Percentiles rank a stretch among this genome's conserved stretches.
phyloP scores from a whole-genome alignment of 139 green algal species.

The Closterium sp. region DNA sequence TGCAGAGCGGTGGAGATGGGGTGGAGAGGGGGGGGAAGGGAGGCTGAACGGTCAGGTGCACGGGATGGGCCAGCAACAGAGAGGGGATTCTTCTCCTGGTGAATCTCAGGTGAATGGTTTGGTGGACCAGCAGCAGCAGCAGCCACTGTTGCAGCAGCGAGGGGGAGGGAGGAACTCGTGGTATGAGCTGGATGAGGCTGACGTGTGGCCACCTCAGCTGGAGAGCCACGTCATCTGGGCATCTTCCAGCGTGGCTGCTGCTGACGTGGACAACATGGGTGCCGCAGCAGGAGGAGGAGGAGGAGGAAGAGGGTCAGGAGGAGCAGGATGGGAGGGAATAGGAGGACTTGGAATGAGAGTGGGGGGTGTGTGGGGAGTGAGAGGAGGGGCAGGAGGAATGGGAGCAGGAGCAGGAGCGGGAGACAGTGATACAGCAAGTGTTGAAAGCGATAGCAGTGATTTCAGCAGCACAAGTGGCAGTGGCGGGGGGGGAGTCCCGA shows the following conservation, averaged over 20 bases:
- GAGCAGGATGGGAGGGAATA: background rate
- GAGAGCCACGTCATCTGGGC: constrained; percentile 13
- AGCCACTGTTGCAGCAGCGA: background rate
- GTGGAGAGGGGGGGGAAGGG: background rate
- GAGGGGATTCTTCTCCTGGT: background rate
- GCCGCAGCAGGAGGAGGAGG: background rate
- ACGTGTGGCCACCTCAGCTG: background rate
- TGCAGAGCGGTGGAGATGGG: background rate
- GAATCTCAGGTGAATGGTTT: background rate
- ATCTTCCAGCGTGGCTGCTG: background rate
- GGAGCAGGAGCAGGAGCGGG: background rate
- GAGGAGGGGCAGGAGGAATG: background rate
- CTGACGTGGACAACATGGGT: too few species aligned
- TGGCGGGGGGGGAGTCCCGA: background rate
- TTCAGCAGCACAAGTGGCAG: background rate
- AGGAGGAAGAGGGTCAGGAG: background rate
- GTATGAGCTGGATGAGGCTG: background rate
- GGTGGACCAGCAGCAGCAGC: background rate
- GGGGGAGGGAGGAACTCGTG: background rate
- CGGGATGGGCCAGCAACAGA: background rate
- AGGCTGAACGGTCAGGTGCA: background rate
- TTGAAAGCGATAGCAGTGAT: background rate
- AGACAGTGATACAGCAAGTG: background rate
- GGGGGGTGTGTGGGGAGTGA: too few species aligned
- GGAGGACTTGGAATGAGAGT: background rate